These are phyloP conservation scores for Naganishia kalamii DNA, from an alignment of 768 basidiomycete species.

Conservation along the genomic window DNA sequence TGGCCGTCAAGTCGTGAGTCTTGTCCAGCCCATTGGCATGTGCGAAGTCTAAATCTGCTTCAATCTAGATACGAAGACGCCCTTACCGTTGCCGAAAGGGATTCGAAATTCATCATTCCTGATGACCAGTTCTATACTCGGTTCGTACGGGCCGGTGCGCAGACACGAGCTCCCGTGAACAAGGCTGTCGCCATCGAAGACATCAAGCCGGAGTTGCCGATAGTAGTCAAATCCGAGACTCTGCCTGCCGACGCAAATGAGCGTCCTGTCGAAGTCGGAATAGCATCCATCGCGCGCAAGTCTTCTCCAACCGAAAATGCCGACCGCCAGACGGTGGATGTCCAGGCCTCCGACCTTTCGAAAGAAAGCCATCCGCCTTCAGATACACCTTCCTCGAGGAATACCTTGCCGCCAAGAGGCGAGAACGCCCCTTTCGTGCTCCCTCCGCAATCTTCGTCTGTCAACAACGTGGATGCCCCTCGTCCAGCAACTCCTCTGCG, in stretches of 20 bases:
- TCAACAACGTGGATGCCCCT: no score
- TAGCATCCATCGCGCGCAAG: not conserved
- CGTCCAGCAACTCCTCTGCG: not conserved
- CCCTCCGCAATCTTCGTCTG: no score
- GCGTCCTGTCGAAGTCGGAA: not conserved
- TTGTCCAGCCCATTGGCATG: not conserved
- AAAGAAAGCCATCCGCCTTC: no score
- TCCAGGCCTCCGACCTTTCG: no score
- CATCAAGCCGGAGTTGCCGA: not conserved
- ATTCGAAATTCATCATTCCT: constrained; percentile 8
- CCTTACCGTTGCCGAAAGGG: constrained; percentile 9
- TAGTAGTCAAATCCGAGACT: not conserved
- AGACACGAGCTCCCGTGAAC: not conserved
- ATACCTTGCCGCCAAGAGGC: no score
- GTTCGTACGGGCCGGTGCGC: not conserved
- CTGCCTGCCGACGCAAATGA: not conserved
- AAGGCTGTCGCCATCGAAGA: not conserved
- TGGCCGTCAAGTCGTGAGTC: constrained; percentile 23
- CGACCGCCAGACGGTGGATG: no score
- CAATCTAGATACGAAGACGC: not conserved
- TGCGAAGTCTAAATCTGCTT: not conserved
- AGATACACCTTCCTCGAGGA: no score
- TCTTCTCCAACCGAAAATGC: no score
- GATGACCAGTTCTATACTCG: constrained; percentile 4
- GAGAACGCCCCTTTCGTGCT: no score